Percentiles rank a stretch among this genome's conserved stretches.
Conservation (phyloP, 441 rosid genomes). For the Erodium chrysanthum region DNA sequence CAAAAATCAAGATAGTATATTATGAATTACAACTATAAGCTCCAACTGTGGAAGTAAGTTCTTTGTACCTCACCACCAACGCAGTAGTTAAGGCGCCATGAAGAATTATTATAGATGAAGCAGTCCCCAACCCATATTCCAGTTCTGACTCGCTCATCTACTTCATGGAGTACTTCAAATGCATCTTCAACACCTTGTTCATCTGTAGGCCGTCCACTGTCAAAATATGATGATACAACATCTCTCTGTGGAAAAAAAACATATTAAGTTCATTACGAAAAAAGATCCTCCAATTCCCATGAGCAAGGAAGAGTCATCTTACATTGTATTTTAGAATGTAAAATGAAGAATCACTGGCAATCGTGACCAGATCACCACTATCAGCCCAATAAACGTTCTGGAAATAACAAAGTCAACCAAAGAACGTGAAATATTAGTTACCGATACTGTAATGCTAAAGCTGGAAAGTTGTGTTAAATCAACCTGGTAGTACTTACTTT, state of each 20-base stretch:
- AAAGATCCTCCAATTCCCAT: conserved; percentile 16
- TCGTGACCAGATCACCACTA: conserved; percentile 91
- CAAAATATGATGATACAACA: conserved; percentile 66
- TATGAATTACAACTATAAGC: conserved; percentile 1
- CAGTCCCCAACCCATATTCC: conserved; percentile 99
- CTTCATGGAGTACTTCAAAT: conserved; percentile 94
- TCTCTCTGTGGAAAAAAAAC: conserved; percentile 49
- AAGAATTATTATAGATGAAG: conserved; percentile 85
- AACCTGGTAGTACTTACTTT: conserved; percentile 48
- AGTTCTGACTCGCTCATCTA: conserved; percentile 90
- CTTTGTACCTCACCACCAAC: conserved; percentile 93
- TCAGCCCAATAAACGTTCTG: conserved; percentile 98
- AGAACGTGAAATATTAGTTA: conserved; percentile 14
- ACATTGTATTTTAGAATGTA: conserved; percentile 92
- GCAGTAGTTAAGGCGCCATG: conserved; percentile 98
- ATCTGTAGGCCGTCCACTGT: conserved; percentile 73
- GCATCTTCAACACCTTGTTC: conserved; percentile 99
- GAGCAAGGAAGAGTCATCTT: conserved; percentile 23
- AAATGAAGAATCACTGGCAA: conserved; percentile 91
- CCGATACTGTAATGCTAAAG: conserved; percentile 8
- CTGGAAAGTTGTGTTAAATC: conserved; percentile 12
- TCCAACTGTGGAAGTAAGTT: conserved; percentile 7
- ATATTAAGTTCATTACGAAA: not conserved
- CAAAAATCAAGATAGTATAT: conserved; percentile 8
- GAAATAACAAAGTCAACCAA: conserved; percentile 23